Base-by-base conservation (phyloP, 2,329 filamentous ascomycete genomes). In the Claviceps sp. region DNA sequence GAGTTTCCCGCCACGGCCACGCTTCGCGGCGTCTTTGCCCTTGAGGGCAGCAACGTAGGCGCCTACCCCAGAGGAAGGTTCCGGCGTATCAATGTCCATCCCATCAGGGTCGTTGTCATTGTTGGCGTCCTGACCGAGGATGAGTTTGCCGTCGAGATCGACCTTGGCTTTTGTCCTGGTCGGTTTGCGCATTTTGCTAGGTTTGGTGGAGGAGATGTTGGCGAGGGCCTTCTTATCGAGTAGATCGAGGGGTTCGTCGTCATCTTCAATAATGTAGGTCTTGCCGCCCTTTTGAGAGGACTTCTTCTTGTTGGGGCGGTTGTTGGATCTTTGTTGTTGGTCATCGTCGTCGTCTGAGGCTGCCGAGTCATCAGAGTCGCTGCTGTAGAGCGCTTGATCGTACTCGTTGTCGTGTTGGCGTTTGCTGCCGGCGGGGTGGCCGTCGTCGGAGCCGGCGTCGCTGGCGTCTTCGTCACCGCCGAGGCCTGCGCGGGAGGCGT, bases 311-410 rank as follows among this genome's bases (percentile, higher is more conserved):
- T 68, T 71, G 36, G 62, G 64, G 46, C 60, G 61, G 16, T 53
- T 68, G 20, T 52, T 67, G 68, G 11, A 34, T 34, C 29, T 14
- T 23, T 43, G 40, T 14, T 43, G 40, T 44, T 26, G 42, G 2
- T 44, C 5, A 9, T 67, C 57, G 71, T 79, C 80, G 53, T 81
- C 78, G 52, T 80, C 82, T 1, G 76, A 80, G 20, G 54, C 64
- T 5, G 59, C 63, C 3, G 59, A 62, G 6, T 74, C 79, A 36
- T 82, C 80, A 4, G 79, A 82, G 50, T 81, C 83, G 58, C 81
- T 87, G 64, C 88, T 90, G 64, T 96, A 95, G 37, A 98, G 80
- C n/a, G 91, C 90, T 67, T 95, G 86, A 66, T 97, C 91, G 66
- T 93, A 96, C 62, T 94, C 91, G 68, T 86, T 94, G 68, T 90